Base-by-base conservation (phyloP, 805 yeast genomes). In the Yueomyces sp. region DNA sequence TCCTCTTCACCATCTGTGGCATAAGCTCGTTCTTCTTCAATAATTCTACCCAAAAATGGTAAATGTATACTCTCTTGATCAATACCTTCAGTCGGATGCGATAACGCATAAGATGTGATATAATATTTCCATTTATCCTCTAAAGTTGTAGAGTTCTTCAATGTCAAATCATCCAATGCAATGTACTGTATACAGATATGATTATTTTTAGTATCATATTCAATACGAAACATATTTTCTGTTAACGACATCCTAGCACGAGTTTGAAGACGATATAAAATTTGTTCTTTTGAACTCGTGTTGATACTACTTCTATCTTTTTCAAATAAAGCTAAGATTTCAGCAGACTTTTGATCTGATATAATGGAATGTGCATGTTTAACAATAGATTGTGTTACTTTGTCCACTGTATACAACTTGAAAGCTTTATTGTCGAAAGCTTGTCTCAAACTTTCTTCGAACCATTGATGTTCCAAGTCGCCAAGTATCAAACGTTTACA, bases 11-110 rank as follows among this genome's bases (percentile, higher is more conserved):
- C 42, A 8, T 64, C 66, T 37, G 57, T 60, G 26, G 66, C 66
- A 33, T 63, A 71, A 47, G 65, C 67, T 19, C 75, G 81, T 43
- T 71, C 76, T 8, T 75, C 74, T 41, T 66, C 71, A 40, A 77
- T 76, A 40, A 79, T 64, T 43, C 69, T 72, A 52, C 77, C 81
- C 50, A 85, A 66, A 62, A 90, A 83, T 28, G 97, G 97, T 62
- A 85, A 69, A 49, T 74, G 73, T 44, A 92, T 73, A 51, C 77
- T 78, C 38, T 82, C 78, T 26, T 85, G 76, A 19, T 86, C 79
- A 19, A 92, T 82, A 31, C 97, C 97, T 62, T 92, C 99, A 2
- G 99, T 92, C 36, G 98, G 97, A 55, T 86, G 94, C 3, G 95
- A 82, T 84, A 92, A 82, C 38, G 88, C 76, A 61, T 83, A 92